Evolutionary conservation across 2,329 filamentous ascomycete genomes (phyloP).

Genomic region (Hymenoscyphus infarciens): DNA sequence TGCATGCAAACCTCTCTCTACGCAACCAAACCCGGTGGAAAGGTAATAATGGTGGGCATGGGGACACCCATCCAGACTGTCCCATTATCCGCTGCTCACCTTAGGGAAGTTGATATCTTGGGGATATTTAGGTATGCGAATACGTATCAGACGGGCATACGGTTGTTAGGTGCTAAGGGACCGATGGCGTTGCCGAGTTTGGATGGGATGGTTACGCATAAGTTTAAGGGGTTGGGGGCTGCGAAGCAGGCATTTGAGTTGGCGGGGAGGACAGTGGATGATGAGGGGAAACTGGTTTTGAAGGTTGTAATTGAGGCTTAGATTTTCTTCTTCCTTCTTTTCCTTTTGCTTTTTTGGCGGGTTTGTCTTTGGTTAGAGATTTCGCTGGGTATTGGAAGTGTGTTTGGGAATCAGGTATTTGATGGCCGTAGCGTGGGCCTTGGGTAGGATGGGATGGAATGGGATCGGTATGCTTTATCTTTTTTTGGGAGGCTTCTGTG

Average conservation of each 20-base stretch:
- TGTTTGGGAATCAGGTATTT: background rate
- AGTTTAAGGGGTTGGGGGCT: slow-evolving; percentile 60
- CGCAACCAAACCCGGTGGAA: slow-evolving; percentile 65
- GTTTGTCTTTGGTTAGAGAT: slow-evolving; percentile 35
- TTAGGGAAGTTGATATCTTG: slow-evolving; percentile 74
- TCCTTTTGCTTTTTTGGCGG: slow-evolving; percentile 22
- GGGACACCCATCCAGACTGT: slow-evolving; percentile 73
- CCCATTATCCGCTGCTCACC: slow-evolving; percentile 66
- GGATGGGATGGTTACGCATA: slow-evolving; percentile 70
- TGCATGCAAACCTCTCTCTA: slow-evolving; percentile 75
- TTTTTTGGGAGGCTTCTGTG: background rate
- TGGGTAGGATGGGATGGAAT: background rate
- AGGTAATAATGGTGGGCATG: slow-evolving; percentile 76
- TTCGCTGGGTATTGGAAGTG: background rate
- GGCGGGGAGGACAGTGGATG: slow-evolving; percentile 64
- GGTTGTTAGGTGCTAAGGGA: slow-evolving; percentile 48
- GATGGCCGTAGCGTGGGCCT: background rate
- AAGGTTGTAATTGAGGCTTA: slow-evolving; percentile 65
- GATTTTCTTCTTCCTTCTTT: slow-evolving; percentile 34
- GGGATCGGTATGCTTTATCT: slow-evolving; percentile 9
- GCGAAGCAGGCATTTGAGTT: slow-evolving; percentile 66
- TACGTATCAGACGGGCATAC: slow-evolving; percentile 69
- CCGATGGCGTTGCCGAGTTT: slow-evolving; percentile 55
- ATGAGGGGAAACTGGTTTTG: slow-evolving; percentile 63
- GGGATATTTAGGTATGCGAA: slow-evolving; percentile 76